These are phyloP conservation scores for Xylariaceae sp. DNA, from an alignment of 2,329 filamentous ascomycete genomes.

Conservation along the genomic window DNA sequence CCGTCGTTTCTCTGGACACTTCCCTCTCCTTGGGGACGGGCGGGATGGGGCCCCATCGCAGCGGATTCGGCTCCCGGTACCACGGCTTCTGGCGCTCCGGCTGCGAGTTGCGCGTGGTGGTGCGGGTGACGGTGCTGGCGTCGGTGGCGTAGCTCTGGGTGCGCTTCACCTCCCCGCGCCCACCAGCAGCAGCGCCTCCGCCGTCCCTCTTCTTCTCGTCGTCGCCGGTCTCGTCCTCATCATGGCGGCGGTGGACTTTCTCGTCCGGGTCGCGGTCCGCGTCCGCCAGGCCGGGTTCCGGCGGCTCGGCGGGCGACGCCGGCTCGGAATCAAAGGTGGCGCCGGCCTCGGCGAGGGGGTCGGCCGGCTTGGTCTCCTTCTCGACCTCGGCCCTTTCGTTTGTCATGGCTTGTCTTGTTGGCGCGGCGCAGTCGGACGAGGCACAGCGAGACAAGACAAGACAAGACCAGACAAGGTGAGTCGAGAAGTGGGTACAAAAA, in stretches of 20 bases:
- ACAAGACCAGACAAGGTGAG: background rate
- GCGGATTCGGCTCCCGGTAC: conserved; percentile 54
- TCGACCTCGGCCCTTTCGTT: conserved; percentile 6
- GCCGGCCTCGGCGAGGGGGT: conserved; percentile 14
- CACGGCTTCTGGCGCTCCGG: conserved; percentile 45
- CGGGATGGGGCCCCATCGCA: conserved; percentile 51
- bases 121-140: conserved; percentile 40
- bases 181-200: too few species aligned
- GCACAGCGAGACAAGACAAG: background rate
- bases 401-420: conserved; percentile 16
- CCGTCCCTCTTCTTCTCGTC: too few species aligned
- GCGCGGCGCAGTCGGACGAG: background rate
- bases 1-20: conserved; percentile 62
- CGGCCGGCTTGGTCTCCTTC: conserved; percentile 19
- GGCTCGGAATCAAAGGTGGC: conserved; percentile 13
- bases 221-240: conserved; percentile 19
- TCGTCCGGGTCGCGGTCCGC: conserved; percentile 20
- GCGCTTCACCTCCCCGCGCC: conserved; percentile 28
- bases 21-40: conserved; percentile 45
- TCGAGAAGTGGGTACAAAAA: too few species aligned
- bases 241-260: conserved; percentile 19
- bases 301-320: conserved; percentile 5
- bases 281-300: conserved; percentile 9
- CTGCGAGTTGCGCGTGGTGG: conserved; percentile 27
- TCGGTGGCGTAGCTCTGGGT: conserved; percentile 48